Evolutionary conservation across 345 rosid species (phyloP).

Genomic region (Triadica sebifera): DNA sequence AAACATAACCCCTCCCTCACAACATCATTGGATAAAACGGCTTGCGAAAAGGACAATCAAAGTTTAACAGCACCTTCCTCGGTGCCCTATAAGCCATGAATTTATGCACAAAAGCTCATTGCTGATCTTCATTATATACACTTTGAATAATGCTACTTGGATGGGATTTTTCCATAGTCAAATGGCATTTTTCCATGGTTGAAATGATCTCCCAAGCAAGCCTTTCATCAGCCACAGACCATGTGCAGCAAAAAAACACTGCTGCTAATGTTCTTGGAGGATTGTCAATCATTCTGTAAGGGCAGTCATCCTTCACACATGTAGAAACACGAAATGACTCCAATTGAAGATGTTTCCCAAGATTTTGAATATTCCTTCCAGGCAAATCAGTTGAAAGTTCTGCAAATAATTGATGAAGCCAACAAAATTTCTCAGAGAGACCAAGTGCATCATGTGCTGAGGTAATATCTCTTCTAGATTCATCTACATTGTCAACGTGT

Average conservation of each 20-base stretch:
- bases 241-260: constrained; percentile 64
- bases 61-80: neutral
- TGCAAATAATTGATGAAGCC: constrained; percentile 37
- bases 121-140: neutral
- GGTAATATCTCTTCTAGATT: constrained; percentile 13
- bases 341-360: constrained; percentile 48
- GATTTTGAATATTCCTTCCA: constrained; percentile 39
- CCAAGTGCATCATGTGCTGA: constrained; percentile 7
- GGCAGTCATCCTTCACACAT: constrained; percentile 59
- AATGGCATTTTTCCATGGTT: constrained; percentile 24
- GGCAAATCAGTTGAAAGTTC: constrained; percentile 38
- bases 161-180: neutral
- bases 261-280: constrained; percentile 14
- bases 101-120: neutral
- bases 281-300: constrained; percentile 32
- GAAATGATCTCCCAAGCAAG: constrained; percentile 72
- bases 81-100: neutral
- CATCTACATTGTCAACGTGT: constrained; percentile 13
- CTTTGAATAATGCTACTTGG: neutral
- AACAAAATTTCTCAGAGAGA: constrained; percentile 15
- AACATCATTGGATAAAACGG: neutral
- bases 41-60: neutral
- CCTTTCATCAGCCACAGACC: constrained; percentile 66
- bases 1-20: neutral
- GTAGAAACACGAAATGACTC: constrained; percentile 48